Percentiles rank a stretch among this genome's conserved stretches.
Evolutionary conservation across 768 basidiomycete species (phyloP).

Genomic region (Tricholoma hemisulphureum): DNA sequence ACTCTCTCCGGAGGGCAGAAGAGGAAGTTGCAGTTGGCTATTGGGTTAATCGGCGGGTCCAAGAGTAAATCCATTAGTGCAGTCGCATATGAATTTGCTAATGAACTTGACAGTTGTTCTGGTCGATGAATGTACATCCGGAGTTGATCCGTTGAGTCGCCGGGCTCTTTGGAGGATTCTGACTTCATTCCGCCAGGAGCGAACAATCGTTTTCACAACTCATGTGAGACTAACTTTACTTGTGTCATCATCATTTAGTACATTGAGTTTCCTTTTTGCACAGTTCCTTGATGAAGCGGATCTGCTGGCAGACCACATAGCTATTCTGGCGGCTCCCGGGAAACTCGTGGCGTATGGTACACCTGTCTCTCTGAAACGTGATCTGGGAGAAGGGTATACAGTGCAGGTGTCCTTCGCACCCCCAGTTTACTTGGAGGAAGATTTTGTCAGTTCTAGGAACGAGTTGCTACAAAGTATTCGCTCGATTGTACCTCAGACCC

Average conservation of each 20-base stretch:
- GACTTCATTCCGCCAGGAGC: slow-evolving; percentile 60
- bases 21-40: slow-evolving; percentile 79
- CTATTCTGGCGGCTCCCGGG: slow-evolving; percentile 72
- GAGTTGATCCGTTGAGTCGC: slow-evolving; percentile 78
- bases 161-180: slow-evolving; percentile 76
- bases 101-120: slow-evolving; percentile 41
- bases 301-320: slow-evolving; percentile 72
- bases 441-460: slow-evolving; percentile 19
- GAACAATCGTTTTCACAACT: slow-evolving; percentile 75
- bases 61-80: slow-evolving; percentile 44
- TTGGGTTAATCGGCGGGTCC: slow-evolving; percentile 75
- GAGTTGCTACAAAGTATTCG: slow-evolving; percentile 44
- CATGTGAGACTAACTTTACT: slow-evolving; percentile 49
- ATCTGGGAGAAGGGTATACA: slow-evolving; percentile 70
- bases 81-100: slow-evolving; percentile 1
- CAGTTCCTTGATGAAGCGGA: slow-evolving; percentile 81
- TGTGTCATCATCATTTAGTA: neutral
- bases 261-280: neutral
- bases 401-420: slow-evolving; percentile 50
- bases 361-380: slow-evolving; percentile 71
- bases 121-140: slow-evolving; percentile 75
- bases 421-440: slow-evolving; percentile 25
- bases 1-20: slow-evolving; percentile 67
- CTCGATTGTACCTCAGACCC: slow-evolving; percentile 43
- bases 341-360: slow-evolving; percentile 71